Conservation (phyloP, 2,329 filamentous ascomycete genomes). For the Cordyceps pruinosa region DNA sequence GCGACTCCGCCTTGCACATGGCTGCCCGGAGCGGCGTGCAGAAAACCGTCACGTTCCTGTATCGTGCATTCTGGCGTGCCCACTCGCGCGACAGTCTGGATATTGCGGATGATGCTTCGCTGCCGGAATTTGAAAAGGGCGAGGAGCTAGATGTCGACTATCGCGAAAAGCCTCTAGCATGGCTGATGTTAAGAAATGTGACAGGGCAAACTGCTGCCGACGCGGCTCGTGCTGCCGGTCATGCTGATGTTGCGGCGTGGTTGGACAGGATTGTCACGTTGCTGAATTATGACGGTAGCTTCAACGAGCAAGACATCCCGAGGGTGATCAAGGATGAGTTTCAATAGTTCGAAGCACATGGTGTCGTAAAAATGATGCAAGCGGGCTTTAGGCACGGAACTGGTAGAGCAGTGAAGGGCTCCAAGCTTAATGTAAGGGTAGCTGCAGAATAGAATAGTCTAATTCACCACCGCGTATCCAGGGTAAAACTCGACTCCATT, state of each 20-base stretch:
- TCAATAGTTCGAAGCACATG: no score
- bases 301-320: not conserved
- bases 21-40: not conserved
- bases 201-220: not conserved
- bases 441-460: no score
- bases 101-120: not conserved
- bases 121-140: not conserved
- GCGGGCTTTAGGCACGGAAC: no score
- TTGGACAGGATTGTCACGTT: not conserved
- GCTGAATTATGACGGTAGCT: not conserved
- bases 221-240: not conserved
- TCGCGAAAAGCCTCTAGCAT: not conserved
- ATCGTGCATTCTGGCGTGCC: not conserved
- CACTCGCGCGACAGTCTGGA: not conserved
- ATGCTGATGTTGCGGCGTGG: not conserved
- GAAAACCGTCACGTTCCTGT: not conserved
- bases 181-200: not conserved
- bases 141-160: not conserved
- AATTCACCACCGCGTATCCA: no score
- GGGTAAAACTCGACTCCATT: no score
- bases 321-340: not conserved
- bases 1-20: not conserved
- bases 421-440: no score
- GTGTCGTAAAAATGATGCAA: no score
- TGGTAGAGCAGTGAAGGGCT: no score